Evolutionary conservation across 352 stramenopile genomes (phyloP).

Genomic region (Globisporangium heterothallicum): DNA sequence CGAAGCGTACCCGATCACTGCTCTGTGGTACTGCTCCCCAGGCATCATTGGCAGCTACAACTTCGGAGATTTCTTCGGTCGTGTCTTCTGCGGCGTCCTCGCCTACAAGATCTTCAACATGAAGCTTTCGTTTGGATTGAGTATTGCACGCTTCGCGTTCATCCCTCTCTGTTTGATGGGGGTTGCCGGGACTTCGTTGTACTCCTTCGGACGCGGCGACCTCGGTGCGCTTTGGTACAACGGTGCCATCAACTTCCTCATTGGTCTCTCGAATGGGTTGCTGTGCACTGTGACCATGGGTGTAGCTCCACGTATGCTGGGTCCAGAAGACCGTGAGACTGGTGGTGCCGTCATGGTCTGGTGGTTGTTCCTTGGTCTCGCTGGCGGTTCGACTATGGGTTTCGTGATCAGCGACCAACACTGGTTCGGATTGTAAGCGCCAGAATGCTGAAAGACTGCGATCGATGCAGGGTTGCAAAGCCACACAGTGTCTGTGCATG

Average conservation of each 20-base stretch:
- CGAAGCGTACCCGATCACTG: constrained; percentile 11
- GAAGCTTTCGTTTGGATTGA: constrained; percentile 33
- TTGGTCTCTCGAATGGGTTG: constrained; percentile 48
- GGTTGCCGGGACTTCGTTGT: constrained; percentile 42
- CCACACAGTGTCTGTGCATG: too few species aligned
- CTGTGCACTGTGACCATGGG: constrained; percentile 64
- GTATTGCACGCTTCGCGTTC: constrained; percentile 42
- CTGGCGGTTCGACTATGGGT: constrained; percentile 37
- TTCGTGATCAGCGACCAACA: constrained; percentile 46
- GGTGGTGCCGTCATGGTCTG: constrained; percentile 53
- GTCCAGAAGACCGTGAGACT: constrained; percentile 49
- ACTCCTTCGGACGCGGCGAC: constrained; percentile 33
- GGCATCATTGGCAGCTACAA: constrained; percentile 58
- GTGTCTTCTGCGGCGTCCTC: constrained; percentile 35
- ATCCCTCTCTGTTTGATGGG: constrained; percentile 56
- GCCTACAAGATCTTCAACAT: constrained; percentile 57
- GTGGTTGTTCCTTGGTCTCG: constrained; percentile 50
- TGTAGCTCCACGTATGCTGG: constrained; percentile 37
- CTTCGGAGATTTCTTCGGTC: constrained; percentile 58
- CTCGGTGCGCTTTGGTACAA: constrained; percentile 30
- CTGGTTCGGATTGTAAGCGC: constrained; percentile 38
- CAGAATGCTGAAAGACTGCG: too few species aligned
- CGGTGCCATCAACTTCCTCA: constrained; percentile 39
- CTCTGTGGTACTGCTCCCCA: constrained; percentile 42
- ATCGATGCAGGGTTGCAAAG: too few species aligned